These are phyloP conservation scores for Catenaria anguillulae DNA, from an alignment of 371 early-diverging fungal species.

Conservation along the genomic window DNA sequence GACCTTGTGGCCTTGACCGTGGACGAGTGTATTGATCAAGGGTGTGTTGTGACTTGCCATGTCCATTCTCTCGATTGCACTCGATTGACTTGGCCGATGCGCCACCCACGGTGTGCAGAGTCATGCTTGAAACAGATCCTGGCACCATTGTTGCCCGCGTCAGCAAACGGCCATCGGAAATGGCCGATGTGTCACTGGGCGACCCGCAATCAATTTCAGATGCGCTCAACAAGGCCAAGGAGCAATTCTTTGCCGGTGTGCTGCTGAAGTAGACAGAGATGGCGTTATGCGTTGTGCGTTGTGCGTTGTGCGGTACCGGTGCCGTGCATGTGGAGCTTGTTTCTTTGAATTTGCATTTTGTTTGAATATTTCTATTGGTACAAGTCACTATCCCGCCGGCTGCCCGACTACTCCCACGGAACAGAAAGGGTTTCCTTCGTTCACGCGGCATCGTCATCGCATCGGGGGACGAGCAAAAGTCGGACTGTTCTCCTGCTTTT, in stretches of 20 bases:
- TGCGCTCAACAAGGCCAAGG: slow-evolving; percentile 79
- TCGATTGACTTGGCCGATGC: neutral
- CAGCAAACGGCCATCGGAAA: slow-evolving; percentile 67
- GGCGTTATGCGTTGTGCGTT: neutral
- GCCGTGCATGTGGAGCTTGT: too few relatives aligned
- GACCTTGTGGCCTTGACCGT: slow-evolving; percentile 79
- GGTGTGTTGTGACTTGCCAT: slow-evolving; percentile 37
- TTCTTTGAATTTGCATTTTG: too few relatives aligned
- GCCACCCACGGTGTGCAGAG: slow-evolving; percentile 17
- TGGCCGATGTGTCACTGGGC: slow-evolving; percentile 64
- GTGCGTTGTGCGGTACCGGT: too few relatives aligned
- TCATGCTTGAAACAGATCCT: slow-evolving; percentile 76
- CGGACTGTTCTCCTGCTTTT: too few relatives aligned
- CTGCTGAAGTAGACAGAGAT: slow-evolving; percentile 1
- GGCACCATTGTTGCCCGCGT: slow-evolving; percentile 75
- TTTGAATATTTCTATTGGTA: too few relatives aligned
- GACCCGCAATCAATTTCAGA: slow-evolving; percentile 75
- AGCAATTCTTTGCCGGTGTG: slow-evolving; percentile 35
- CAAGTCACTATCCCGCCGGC: too few relatives aligned
- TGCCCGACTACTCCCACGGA: too few relatives aligned
- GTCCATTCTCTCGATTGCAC: slow-evolving; percentile 24
- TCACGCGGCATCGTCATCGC: too few relatives aligned
- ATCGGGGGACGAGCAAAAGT: too few relatives aligned
- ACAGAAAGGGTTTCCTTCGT: too few relatives aligned
- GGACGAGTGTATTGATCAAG: slow-evolving; percentile 92